A percentile compares a stretch with the other conserved stretches of the same genome.
These are phyloP conservation scores for Nicotiana obtusifolia DNA, from an alignment of 257 asterid genomes.

Conservation along the genomic window DNA sequence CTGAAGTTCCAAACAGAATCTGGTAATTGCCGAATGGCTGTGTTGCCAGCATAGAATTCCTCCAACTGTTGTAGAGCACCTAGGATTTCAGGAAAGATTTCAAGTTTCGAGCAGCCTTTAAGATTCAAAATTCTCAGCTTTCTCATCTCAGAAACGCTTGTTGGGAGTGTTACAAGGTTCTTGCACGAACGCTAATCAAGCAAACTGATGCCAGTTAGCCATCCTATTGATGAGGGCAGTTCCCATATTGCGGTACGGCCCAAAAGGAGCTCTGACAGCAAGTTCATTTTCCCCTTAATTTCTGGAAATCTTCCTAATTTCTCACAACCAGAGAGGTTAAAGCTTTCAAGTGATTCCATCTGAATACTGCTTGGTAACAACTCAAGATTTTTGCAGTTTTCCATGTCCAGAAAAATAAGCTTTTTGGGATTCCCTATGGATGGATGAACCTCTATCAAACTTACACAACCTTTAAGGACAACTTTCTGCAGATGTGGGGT, in stretches of 20 bases:
- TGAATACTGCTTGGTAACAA: neutral
- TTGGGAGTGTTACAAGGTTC: constrained; percentile 5
- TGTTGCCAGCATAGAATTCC: neutral
- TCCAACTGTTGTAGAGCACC: neutral
- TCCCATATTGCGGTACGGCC: neutral
- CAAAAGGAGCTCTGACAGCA: neutral
- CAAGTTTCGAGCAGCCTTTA: neutral
- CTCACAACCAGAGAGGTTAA: neutral
- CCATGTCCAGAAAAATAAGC: neutral
- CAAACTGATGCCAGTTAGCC: neutral
- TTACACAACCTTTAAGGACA: neutral
- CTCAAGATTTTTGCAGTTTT: neutral
- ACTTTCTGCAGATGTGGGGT: neutral
- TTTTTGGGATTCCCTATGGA: constrained; percentile 1
- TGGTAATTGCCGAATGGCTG: neutral
- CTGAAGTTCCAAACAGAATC: neutral
- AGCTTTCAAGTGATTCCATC: constrained; percentile 8
- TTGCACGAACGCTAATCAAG: neutral
- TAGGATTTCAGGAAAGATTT: neutral
- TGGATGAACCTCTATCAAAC: neutral
- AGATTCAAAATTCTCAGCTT: neutral
- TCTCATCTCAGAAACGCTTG: neutral
- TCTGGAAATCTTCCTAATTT: neutral
- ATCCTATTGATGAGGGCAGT: neutral
- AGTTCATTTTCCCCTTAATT: neutral